Conservation (phyloP, 2,329 filamentous ascomycete genomes). For the Fusarium mangiferae region DNA sequence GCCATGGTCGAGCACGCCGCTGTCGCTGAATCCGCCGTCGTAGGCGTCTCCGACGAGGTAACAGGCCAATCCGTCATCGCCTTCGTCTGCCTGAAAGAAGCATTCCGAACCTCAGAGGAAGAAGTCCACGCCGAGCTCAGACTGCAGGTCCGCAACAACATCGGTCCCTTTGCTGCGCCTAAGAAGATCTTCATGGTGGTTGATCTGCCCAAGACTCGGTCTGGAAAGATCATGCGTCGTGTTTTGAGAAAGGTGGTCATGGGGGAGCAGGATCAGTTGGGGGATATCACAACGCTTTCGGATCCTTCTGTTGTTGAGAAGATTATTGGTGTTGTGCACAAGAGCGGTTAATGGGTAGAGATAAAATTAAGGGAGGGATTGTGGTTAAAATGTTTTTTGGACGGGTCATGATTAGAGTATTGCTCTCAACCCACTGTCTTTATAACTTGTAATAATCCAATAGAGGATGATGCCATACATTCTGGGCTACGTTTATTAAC, state of each 20-base stretch:
- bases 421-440: neutral
- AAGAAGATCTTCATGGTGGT: slow-evolving; percentile 88
- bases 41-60: slow-evolving; percentile 87
- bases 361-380: neutral
- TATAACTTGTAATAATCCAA: neutral
- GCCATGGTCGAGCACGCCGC: slow-evolving; percentile 87
- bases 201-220: slow-evolving; percentile 92
- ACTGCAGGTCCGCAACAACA: slow-evolving; percentile 90
- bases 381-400: neutral
- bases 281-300: slow-evolving; percentile 88
- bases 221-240: slow-evolving; percentile 96
- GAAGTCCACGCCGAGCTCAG: slow-evolving; percentile 83
- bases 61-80: slow-evolving; percentile 94
- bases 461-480: neutral
- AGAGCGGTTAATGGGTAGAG: neutral
- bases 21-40: slow-evolving; percentile 91
- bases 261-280: slow-evolving; percentile 92
- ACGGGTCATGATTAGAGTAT: neutral
- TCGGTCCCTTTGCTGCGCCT: slow-evolving; percentile 91
- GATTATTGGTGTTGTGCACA: slow-evolving; percentile 70
- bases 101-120: slow-evolving; percentile 64
- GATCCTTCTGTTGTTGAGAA: slow-evolving; percentile 86
- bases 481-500: neutral
- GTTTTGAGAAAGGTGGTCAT: slow-evolving; percentile 94
- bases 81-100: slow-evolving; percentile 82